A percentile compares a stretch with the other conserved stretches of the same genome.
These are phyloP conservation scores for Colletotrichum phormii DNA, from an alignment of 2,329 filamentous ascomycete species.

Conservation along the genomic window DNA sequence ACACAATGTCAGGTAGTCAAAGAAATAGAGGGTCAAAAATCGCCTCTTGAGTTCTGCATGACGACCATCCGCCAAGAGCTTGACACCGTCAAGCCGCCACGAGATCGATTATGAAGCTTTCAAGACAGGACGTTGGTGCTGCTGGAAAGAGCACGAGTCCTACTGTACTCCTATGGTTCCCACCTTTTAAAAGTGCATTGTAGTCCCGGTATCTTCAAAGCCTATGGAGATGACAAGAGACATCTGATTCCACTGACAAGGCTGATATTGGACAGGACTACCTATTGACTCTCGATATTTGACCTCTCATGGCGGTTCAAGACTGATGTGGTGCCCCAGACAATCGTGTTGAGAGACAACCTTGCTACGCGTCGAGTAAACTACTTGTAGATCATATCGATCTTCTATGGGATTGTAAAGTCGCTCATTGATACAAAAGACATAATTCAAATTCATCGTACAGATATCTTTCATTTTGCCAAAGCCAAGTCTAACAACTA, in stretches of 20 bases:
- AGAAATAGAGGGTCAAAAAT: too few species aligned
- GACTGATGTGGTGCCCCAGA: too few species aligned
- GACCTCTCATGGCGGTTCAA: too few species aligned
- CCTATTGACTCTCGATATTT: not conserved
- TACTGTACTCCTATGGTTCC: not conserved
- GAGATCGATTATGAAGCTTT: not conserved
- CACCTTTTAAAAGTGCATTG: not conserved
- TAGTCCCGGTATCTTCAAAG: not conserved
- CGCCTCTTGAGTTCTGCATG: not conserved
- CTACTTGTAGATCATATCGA: not conserved
- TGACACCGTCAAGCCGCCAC: not conserved
- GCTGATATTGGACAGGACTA: not conserved
- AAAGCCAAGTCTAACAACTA: not conserved
- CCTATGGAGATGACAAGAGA: not conserved
- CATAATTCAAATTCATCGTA: not conserved
- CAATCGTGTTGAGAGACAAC: not conserved
- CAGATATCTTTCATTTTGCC: not conserved
- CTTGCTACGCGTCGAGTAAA: not conserved
- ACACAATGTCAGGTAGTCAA: too few species aligned
- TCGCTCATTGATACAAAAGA: not conserved
- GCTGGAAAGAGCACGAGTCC: not conserved
- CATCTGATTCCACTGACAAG: not conserved
- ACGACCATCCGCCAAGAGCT: not conserved
- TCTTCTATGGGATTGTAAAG: too few species aligned
- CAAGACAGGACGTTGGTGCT: not conserved